Conservation (phyloP, 2,329 filamentous ascomycete genomes). For the Thelonectria discophora region DNA sequence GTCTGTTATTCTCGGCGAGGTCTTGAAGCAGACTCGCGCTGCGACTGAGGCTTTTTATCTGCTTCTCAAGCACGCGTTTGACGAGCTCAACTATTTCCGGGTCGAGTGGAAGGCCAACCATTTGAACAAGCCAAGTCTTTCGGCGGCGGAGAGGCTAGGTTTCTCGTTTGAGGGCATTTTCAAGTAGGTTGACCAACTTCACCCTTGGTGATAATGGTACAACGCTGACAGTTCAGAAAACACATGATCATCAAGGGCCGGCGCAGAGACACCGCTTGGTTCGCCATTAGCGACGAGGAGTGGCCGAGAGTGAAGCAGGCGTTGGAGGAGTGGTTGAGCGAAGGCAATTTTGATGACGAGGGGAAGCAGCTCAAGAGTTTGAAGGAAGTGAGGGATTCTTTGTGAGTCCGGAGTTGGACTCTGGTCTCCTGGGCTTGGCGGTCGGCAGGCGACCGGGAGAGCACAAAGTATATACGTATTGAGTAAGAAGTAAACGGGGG, state of each 20-base stretch:
- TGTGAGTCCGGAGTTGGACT: no score
- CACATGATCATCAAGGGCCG: constrained; percentile 68
- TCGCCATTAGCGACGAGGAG: constrained; percentile 65
- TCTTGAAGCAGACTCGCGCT: constrained; percentile 61
- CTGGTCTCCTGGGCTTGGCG: no score
- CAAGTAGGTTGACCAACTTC: constrained; percentile 46
- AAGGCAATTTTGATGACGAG: constrained; percentile 63
- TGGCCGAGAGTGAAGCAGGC: constrained; percentile 59
- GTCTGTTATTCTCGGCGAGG: constrained; percentile 59
- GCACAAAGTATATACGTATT: no score
- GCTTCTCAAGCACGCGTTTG: constrained; percentile 61
- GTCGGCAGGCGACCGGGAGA: no score
- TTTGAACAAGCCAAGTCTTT: constrained; percentile 62
- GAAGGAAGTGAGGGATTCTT: constrained; percentile 39
- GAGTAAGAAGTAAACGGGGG: background rate
- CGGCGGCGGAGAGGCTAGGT: constrained; percentile 65
- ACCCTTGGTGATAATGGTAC: rapidly evolving
- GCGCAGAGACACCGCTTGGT: constrained; percentile 68
- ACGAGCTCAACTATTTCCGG: constrained; percentile 62
- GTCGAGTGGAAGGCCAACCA: constrained; percentile 73
- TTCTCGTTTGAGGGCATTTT: constrained; percentile 69
- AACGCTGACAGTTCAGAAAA: constrained; percentile 47
- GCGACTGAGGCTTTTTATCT: constrained; percentile 68
- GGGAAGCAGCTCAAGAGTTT: constrained; percentile 61
- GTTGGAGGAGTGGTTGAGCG: constrained; percentile 63